phyloP scores from a whole-genome alignment of 768 basidiomycete species.

The Candolleomyces aberdarensis region DNA sequence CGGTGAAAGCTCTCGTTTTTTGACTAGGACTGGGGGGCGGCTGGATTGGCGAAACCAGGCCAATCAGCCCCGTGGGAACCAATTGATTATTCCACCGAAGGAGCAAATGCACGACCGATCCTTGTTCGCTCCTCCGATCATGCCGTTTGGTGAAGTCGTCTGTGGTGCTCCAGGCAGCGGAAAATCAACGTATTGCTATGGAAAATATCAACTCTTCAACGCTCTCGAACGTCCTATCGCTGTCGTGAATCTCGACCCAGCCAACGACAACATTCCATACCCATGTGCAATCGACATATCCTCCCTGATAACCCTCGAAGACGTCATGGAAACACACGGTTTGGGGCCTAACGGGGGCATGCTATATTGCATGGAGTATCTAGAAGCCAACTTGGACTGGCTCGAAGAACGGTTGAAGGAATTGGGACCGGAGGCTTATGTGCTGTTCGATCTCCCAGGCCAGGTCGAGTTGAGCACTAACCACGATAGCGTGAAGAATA shows the following conservation, averaged over 20 bases:
- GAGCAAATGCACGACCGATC: no score
- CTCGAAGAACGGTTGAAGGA: slow-evolving; percentile 65
- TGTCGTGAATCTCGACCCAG: slow-evolving; percentile 94
- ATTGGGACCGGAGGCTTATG: slow-evolving; percentile 72
- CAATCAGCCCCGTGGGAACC: no score
- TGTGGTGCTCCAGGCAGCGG: slow-evolving; percentile 85
- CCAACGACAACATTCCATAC: slow-evolving; percentile 86
- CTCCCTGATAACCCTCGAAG: slow-evolving; percentile 79
- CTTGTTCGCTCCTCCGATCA: slow-evolving; percentile 20
- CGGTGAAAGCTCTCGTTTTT: no score
- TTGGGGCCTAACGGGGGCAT: slow-evolving; percentile 96
- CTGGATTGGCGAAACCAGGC: no score
- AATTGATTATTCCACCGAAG: no score
- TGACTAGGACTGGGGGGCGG: no score
- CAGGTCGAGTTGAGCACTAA: slow-evolving; percentile 98
- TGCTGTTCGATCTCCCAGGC: slow-evolving; percentile 94
- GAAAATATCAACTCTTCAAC: slow-evolving; percentile 84
- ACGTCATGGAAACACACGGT: slow-evolving; percentile 79
- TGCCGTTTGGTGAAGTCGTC: slow-evolving; percentile 89
- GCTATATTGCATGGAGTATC: slow-evolving; percentile 95
- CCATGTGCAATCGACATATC: slow-evolving; percentile 87
- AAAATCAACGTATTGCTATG: slow-evolving; percentile 86
- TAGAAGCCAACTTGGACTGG: slow-evolving; percentile 94
- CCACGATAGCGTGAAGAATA: slow-evolving; percentile 82
- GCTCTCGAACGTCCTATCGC: slow-evolving; percentile 85